phyloP scores from a whole-genome alignment of 257 asterid genomes.

The Solanum piurae region DNA sequence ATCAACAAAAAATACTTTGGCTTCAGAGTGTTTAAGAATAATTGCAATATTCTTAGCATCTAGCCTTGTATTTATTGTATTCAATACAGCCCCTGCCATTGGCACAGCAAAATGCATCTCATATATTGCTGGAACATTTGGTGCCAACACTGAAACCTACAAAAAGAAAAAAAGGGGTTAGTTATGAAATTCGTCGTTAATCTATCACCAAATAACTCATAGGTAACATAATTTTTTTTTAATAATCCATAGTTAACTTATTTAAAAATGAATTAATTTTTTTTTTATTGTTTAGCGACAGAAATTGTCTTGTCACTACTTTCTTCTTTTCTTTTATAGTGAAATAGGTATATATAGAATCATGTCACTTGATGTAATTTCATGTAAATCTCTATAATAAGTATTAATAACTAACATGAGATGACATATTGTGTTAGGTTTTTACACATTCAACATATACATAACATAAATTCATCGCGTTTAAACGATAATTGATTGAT shows the following conservation, averaged over 20 bases:
- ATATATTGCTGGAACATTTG: conserved; percentile 73
- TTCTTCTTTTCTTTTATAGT: not conserved
- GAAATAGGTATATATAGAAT: not conserved
- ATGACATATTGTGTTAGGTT: not conserved
- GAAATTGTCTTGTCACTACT: not conserved
- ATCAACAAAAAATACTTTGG: conserved; percentile 61
- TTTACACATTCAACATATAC: not conserved
- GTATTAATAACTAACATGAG: not conserved
- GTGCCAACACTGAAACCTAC: conserved; percentile 87
- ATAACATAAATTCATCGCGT: not conserved
- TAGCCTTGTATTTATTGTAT: conserved; percentile 69
- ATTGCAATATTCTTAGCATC: conserved; percentile 55
- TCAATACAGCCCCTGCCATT: conserved; percentile 88
- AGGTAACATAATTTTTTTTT: not conserved
- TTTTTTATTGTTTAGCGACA: not conserved
- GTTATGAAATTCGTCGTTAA: not conserved
- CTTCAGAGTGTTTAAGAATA: conserved; percentile 70
- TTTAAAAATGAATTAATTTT: not conserved
- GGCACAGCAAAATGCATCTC: conserved; percentile 97
- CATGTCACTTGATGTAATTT: not conserved
- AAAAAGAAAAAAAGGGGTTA: not conserved
- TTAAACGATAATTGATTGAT: not conserved
- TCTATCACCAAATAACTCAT: not conserved
- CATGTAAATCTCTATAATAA: not conserved
- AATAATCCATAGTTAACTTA: not conserved